Percentiles rank a stretch among this genome's conserved stretches.
Conservation (phyloP, 768 basidiomycete genomes). For the Crucibulum laeve region DNA sequence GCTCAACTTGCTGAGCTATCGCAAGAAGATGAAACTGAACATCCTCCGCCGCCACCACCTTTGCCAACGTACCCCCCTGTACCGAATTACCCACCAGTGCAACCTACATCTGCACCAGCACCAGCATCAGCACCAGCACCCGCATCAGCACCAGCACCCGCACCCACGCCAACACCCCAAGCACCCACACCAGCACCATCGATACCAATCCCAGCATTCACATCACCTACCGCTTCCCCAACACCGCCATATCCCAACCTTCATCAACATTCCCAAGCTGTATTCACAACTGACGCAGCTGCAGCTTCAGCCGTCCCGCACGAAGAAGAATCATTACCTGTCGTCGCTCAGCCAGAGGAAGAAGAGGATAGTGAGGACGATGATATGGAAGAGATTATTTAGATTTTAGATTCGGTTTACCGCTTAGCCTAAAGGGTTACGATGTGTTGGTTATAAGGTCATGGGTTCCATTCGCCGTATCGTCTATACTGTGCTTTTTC, state of each 20-base stretch:
- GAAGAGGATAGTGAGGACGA: conserved; percentile 31
- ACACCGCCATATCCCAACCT: background rate
- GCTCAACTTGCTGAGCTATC: conserved; percentile 70
- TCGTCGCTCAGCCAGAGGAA: conserved; percentile 11
- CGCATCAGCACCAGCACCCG: too few species aligned
- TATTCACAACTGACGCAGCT: background rate
- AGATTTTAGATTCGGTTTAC: conserved; percentile 2
- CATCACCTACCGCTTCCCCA: background rate
- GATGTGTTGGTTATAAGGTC: background rate
- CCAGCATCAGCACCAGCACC: conserved; percentile 3
- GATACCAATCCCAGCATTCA: too few species aligned
- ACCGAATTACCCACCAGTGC: background rate
- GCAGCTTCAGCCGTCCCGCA: conserved; percentile 3
- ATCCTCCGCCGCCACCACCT: background rate
- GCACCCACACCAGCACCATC: too few species aligned
- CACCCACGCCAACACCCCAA: too few species aligned
- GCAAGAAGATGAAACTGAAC: conserved; percentile 30
- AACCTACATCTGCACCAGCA: background rate
- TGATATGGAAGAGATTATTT: conserved; percentile 44
- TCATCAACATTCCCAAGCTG: background rate
- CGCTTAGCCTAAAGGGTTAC: background rate
- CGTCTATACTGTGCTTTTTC: too few species aligned
- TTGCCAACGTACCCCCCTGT: background rate
- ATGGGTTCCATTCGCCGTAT: background rate
- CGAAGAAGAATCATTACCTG: conserved; percentile 5